Conservation (phyloP, 1,284 basidiomycete species). For the Trichosporon asahii region DNA sequence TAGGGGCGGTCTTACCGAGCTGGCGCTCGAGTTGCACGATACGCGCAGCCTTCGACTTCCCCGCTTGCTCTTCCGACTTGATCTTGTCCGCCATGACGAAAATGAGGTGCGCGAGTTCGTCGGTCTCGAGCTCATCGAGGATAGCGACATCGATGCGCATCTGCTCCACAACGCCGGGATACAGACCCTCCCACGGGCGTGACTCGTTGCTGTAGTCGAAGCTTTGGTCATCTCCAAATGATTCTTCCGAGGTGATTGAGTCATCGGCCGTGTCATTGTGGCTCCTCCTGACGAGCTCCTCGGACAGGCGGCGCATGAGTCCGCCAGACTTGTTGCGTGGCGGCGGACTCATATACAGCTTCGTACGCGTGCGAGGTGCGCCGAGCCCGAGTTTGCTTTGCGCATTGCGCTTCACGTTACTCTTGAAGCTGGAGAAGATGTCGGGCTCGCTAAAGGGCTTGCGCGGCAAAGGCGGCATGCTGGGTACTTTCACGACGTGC, state of each 20-base stretch:
- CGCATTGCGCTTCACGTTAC: background rate
- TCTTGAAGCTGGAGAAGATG: slow-evolving; percentile 6
- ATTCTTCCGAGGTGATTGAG: background rate
- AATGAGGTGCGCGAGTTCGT: background rate
- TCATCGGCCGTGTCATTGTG: background rate
- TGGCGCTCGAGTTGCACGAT: background rate
- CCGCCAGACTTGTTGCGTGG: background rate
- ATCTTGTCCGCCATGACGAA: slow-evolving; percentile 8
- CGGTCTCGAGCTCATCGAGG: background rate
- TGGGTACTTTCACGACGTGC: background rate
- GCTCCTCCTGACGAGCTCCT: background rate
- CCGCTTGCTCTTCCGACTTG: slow-evolving; percentile 1
- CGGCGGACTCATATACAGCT: background rate
- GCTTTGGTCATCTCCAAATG: background rate
- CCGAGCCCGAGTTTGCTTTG: background rate
- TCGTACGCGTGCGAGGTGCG: background rate
- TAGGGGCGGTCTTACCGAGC: background rate
- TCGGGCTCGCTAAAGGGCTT: slow-evolving; percentile 7
- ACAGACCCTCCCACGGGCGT: background rate
- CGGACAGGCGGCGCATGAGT: background rate
- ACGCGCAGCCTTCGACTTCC: background rate
- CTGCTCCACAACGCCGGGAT: background rate
- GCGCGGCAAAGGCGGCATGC: background rate
- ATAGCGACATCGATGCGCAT: background rate
- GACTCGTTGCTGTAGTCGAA: background rate